Evolutionary conservation across 2,329 filamentous ascomycete species (phyloP), one percentile per base, ranked within the genome.

Genomic region (Incumbomyces delicatus): DNA sequence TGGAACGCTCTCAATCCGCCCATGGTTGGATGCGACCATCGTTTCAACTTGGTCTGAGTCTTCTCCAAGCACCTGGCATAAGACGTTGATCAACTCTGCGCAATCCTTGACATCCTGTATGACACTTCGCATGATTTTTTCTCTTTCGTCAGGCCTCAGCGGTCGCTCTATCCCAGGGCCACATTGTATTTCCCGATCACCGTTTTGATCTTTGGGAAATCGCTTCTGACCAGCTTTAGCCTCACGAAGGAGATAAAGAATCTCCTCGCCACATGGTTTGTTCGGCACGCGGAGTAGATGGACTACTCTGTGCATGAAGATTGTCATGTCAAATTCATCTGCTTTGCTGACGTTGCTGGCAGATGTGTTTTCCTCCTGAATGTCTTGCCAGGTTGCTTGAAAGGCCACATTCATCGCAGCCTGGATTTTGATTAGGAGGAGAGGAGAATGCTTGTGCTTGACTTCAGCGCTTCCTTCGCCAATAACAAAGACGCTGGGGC

Each of bases 331-430:
- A 16, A 45, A 32, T 27, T 27, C 8, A 8, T 8, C 8, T 5
- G 11, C n/a, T 34, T 45, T 11, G 16, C 33, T n/a, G 11, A 13
- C 22, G 11, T 42, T 30, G 40, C 27, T 8, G 29, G 5, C 7
- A 7, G 29, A 18, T 3, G 3, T 29, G 27, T 13, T 17, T 4
- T 13, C 18, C 3, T n/a, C 14, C 12, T 14, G 12, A 3, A n/a
- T 14, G 6, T 22, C 27, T 6, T 41, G 10, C 38, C 40, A 42
- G 3, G 17, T n/a, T 2, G 11, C 11, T 42, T 7, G n/a, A 17
- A 45, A 45, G 13, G 42, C 42, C 13, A 38, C 30, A 14, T 45
- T 38, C 7, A 45, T 20, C 14, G 42, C 34, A 5, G 42, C 34
- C 30, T 45, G 42, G 6, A 38, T 27, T 16, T 37, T 36, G 6